Percentiles rank a stretch among this genome's conserved stretches.
Evolutionary conservation across 1,284 basidiomycete species (phyloP).

Genomic region (Puccinia novopanici): DNA sequence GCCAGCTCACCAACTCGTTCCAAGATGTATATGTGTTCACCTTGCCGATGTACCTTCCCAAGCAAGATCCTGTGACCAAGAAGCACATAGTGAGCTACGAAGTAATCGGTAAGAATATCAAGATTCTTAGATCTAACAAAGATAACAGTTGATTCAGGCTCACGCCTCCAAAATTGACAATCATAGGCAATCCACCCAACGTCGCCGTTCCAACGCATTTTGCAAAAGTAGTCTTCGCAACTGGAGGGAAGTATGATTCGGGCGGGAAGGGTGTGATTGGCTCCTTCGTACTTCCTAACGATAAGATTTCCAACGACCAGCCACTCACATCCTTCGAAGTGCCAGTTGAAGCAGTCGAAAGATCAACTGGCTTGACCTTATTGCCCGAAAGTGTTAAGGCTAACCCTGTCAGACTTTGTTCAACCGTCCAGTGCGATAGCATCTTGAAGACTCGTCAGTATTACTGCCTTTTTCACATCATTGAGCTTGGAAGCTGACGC

Average conservation of each 20-base stretch:
- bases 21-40: slow-evolving; percentile 97
- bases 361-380: slow-evolving; percentile 81
- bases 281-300: slow-evolving; percentile 92
- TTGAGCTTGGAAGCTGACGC: neutral
- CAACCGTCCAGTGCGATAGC: slow-evolving; percentile 43
- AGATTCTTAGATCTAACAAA: neutral
- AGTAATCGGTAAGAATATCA: slow-evolving; percentile 30
- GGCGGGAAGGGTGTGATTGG: slow-evolving; percentile 73
- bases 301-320: slow-evolving; percentile 78
- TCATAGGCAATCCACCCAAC: slow-evolving; percentile 83
- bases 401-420: slow-evolving; percentile 80
- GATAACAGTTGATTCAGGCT: neutral
- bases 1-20: slow-evolving; percentile 79
- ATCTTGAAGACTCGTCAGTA: slow-evolving; percentile 36
- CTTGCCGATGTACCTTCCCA: slow-evolving; percentile 92
- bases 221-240: slow-evolving; percentile 86
- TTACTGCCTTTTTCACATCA: neutral
- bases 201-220: slow-evolving; percentile 96
- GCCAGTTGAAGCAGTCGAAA: slow-evolving; percentile 84
- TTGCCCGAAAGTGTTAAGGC: slow-evolving; percentile 82
- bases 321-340: slow-evolving; percentile 71
- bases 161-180: neutral
- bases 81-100: slow-evolving; percentile 66
- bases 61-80: slow-evolving; percentile 78
- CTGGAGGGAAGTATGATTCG: slow-evolving; percentile 63